A percentile compares a stretch with the other conserved stretches of the same genome.
phyloP scores from a whole-genome alignment of 352 stramenopile species.

The Phytophthora aleatoria region DNA sequence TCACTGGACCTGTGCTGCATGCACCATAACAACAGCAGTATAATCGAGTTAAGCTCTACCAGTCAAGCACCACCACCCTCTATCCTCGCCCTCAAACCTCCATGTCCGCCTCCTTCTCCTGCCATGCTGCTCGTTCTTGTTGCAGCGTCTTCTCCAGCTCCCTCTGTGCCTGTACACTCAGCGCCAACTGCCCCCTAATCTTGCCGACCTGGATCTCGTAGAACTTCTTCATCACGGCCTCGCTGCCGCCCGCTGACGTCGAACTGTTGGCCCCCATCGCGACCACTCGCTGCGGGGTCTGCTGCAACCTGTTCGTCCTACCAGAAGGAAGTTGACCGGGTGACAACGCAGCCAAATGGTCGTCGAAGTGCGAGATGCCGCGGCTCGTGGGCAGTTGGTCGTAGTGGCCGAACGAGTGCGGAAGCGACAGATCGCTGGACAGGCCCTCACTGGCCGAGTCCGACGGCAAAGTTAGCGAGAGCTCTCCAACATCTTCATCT shows the following conservation, averaged over 20 bases:
- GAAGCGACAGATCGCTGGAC: constrained; percentile 75
- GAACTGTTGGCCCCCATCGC: neutral
- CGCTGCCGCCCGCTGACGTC: neutral
- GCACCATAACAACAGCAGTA: neutral
- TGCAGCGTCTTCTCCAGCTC: constrained; percentile 56
- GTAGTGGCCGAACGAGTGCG: constrained; percentile 72
- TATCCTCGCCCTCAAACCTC: constrained; percentile 29
- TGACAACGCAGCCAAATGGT: constrained; percentile 42
- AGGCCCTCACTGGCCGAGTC: constrained; percentile 71
- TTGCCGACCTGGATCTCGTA: constrained; percentile 85
- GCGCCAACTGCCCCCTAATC: constrained; percentile 60
- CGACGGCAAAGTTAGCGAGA: constrained; percentile 42
- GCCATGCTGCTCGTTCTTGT: constrained; percentile 45
- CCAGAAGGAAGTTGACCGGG: constrained; percentile 6
- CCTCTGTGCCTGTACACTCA: constrained; percentile 50
- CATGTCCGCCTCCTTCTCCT: constrained; percentile 16
- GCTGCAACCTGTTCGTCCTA: constrained; percentile 22
- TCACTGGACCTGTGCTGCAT: constrained; percentile 14
- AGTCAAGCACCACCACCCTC: neutral
- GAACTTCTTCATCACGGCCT: constrained; percentile 74
- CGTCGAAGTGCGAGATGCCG: constrained; percentile 61
- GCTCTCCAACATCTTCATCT: constrained; percentile 30
- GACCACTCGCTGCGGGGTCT: constrained; percentile 4
- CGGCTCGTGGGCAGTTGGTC: constrained; percentile 32
- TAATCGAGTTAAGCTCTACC: constrained; percentile 1